Evolutionary conservation across 345 rosid genomes (phyloP).

Genomic region (Citrus sp.): DNA sequence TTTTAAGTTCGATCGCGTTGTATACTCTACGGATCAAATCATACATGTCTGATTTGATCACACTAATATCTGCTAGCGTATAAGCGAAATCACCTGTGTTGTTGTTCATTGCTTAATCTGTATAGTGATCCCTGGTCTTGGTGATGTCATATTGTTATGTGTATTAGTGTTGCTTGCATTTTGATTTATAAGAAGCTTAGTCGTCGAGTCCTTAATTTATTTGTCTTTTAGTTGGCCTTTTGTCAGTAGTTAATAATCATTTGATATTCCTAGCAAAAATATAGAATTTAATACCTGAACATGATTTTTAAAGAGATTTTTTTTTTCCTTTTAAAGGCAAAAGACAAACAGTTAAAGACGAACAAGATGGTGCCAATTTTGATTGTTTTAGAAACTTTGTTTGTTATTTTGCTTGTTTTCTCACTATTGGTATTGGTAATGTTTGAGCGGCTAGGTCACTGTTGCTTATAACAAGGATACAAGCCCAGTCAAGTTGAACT

Average conservation of each 20-base stretch:
- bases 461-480: conserved; percentile 91
- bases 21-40: conserved; percentile 5
- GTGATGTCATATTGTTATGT: not conserved
- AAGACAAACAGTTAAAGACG: not conserved
- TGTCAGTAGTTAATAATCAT: too few species aligned
- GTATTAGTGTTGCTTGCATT: not conserved
- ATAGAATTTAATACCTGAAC: too few species aligned
- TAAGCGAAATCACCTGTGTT: not conserved
- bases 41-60: not conserved
- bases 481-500: conserved; percentile 78
- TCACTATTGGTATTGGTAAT: conserved; percentile 3
- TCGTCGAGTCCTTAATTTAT: not conserved
- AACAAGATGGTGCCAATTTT: not conserved
- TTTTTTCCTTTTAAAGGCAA: not conserved
- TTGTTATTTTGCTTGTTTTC: not conserved
- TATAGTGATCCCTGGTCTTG: not conserved
- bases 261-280: not conserved
- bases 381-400: not conserved
- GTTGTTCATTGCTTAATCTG: not conserved
- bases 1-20: not conserved
- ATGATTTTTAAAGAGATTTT: not conserved
- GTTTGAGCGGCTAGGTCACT: conserved; percentile 55
- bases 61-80: not conserved
- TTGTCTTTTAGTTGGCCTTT: not conserved
- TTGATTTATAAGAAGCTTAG: not conserved